phyloP scores from a whole-genome alignment of 139 green algal species.

The Pleodorina starrii region DNA sequence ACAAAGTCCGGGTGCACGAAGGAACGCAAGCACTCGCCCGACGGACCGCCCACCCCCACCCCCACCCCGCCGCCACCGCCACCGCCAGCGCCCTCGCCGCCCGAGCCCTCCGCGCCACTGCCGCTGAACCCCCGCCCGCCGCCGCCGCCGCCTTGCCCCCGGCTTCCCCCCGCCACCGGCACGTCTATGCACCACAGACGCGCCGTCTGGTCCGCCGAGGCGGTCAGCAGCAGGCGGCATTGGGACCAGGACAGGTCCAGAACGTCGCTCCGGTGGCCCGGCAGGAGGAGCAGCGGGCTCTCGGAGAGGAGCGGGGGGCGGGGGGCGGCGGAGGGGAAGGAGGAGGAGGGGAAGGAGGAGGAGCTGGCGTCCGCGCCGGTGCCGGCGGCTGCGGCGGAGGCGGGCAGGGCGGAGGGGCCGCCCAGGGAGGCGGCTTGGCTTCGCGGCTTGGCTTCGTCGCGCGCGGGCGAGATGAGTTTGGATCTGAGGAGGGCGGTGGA shows the following conservation, averaged over 20 bases:
- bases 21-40: constrained; percentile 75
- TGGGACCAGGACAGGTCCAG: constrained; percentile 92
- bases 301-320: constrained; percentile 36
- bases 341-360: neutral
- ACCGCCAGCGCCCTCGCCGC: neutral
- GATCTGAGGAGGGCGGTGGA: neutral
- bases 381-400: neutral
- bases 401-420: neutral
- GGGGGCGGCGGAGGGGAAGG: neutral
- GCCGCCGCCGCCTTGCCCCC: no score
- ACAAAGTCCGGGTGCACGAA: constrained; percentile 90
- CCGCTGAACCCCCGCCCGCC: no score
- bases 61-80: no score
- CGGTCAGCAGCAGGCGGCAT: constrained; percentile 85
- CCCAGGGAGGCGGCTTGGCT: no score
- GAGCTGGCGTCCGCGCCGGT: neutral
- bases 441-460: no score
- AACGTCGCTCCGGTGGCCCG: constrained; percentile 83
- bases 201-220: constrained; percentile 92
- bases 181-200: constrained; percentile 91
- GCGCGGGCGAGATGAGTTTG: neutral
- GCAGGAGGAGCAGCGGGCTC: constrained; percentile 44
- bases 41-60: neutral
- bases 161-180: neutral
- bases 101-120: neutral